These are phyloP conservation scores for Phytopythium sindhum DNA, from an alignment of 352 stramenopile species.

Conservation along the genomic window DNA sequence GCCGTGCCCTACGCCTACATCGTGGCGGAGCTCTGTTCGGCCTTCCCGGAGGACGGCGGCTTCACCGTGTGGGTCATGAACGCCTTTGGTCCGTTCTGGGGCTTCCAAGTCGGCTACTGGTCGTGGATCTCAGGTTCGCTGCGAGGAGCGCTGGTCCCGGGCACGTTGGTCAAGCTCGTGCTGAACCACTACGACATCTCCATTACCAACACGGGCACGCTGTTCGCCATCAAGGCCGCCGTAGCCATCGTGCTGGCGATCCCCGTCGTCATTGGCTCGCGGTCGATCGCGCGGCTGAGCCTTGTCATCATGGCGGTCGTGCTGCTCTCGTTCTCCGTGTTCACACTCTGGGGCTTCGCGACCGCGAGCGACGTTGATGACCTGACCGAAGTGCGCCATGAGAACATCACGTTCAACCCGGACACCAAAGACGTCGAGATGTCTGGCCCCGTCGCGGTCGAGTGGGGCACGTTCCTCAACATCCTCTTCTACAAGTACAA, in stretches of 20 bases:
- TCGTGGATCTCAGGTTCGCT: slow-evolving; percentile 81
- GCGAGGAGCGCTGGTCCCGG: slow-evolving; percentile 64
- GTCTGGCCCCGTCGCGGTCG: slow-evolving; percentile 33
- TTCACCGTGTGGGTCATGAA: slow-evolving; percentile 90
- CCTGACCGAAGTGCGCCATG: slow-evolving; percentile 40
- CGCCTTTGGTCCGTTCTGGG: slow-evolving; percentile 87
- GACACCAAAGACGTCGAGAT: slow-evolving; percentile 16
- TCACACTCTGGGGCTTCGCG: slow-evolving; percentile 41
- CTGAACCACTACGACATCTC: slow-evolving; percentile 29
- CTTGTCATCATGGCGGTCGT: slow-evolving; percentile 30
- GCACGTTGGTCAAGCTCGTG: slow-evolving; percentile 24
- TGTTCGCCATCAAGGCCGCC: slow-evolving; percentile 33
- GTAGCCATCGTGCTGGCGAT: slow-evolving; percentile 34
- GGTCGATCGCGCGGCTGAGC: slow-evolving; percentile 24
- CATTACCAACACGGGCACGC: slow-evolving; percentile 15
- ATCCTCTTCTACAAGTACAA: slow-evolving; percentile 97
- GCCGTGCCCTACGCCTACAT: slow-evolving; percentile 88
- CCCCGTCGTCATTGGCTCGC: slow-evolving; percentile 36
- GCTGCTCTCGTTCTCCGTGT: slow-evolving; percentile 31
- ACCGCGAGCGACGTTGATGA: slow-evolving; percentile 27
- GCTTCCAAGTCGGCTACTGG: slow-evolving; percentile 69
- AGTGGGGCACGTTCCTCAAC: slow-evolving; percentile 89
- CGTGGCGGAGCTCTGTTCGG: slow-evolving; percentile 87
- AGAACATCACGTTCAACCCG: slow-evolving; percentile 15
- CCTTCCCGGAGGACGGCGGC: slow-evolving; percentile 82